phyloP scores from a whole-genome alignment of 805 yeast species.

The Yamadazyma tumulicola region DNA sequence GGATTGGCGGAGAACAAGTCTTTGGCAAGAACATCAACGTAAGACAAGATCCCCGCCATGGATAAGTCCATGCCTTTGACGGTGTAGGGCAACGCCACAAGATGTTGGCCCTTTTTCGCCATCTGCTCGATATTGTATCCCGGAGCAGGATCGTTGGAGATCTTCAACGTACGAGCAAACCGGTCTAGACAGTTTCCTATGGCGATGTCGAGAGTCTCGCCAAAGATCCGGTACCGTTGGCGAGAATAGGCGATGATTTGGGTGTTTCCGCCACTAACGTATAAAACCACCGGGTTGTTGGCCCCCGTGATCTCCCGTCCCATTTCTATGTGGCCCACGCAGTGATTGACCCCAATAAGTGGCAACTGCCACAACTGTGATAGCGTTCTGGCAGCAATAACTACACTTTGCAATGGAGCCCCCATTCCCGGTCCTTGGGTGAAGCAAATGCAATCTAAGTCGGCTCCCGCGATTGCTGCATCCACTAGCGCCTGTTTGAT shows the following conservation, averaged over 20 bases:
- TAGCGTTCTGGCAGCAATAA: slow-evolving; percentile 84
- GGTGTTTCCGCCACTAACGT: slow-evolving; percentile 98
- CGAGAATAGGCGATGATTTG: slow-evolving; percentile 96
- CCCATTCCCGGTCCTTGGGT: slow-evolving; percentile 99
- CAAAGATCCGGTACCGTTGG: slow-evolving; percentile 93
- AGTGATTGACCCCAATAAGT: slow-evolving; percentile 91
- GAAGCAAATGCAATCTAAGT: slow-evolving; percentile 80
- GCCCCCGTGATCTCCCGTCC: slow-evolving; percentile 99
- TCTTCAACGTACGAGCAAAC: slow-evolving; percentile 86
- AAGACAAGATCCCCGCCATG: slow-evolving; percentile 92
- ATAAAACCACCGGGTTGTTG: slow-evolving; percentile 90
- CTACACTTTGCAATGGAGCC: slow-evolving; percentile 93
- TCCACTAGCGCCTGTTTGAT: slow-evolving; percentile 64
- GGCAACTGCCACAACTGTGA: slow-evolving; percentile 80
- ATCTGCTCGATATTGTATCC: slow-evolving; percentile 96
- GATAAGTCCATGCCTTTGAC: slow-evolving; percentile 98
- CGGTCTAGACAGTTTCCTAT: slow-evolving; percentile 96
- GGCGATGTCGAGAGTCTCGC: slow-evolving; percentile 98
- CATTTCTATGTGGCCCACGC: slow-evolving; percentile 98
- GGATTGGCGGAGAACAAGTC: slow-evolving; percentile 51
- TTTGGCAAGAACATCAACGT: slow-evolving; percentile 75
- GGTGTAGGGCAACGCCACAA: slow-evolving; percentile 85
- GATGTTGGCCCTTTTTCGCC: slow-evolving; percentile 65
- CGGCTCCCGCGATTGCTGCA: slow-evolving; percentile 48
- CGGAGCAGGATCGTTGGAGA: slow-evolving; percentile 92